phyloP scores from a whole-genome alignment of 441 rosid species.

The Gossypium gossypioides region DNA sequence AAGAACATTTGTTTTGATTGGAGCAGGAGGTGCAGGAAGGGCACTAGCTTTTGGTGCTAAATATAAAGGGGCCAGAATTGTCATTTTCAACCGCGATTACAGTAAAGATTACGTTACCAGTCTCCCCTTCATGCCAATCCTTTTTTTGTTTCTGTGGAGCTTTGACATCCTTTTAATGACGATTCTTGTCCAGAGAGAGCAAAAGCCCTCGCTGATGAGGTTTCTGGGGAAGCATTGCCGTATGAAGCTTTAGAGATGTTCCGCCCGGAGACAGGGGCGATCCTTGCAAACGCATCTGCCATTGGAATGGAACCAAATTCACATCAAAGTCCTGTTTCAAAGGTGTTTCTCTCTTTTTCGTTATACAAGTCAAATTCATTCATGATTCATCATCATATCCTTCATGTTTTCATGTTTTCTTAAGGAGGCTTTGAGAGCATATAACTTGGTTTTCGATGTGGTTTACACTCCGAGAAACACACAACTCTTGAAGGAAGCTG shows the following conservation, averaged over 20 bases:
- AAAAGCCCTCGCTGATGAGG: background rate
- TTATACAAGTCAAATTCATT: background rate
- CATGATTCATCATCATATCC: background rate
- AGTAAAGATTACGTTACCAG: background rate
- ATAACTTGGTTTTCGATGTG: background rate
- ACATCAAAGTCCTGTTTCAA: background rate
- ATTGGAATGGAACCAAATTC: background rate
- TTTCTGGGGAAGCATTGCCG: background rate
- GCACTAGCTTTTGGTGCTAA: background rate
- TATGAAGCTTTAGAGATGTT: background rate
- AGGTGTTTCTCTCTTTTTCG: background rate
- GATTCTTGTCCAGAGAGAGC: background rate
- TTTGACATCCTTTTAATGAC: background rate
- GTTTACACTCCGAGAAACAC: background rate
- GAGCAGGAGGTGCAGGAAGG: constrained; percentile 4
- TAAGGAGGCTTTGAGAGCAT: background rate
- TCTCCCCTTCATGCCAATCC: background rate
- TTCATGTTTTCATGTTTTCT: background rate
- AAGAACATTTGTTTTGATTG: background rate
- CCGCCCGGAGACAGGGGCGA: background rate
- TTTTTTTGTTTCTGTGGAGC: background rate
- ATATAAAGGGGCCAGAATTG: background rate
- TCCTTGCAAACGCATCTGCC: background rate
- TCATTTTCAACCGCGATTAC: background rate
- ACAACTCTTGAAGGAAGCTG: background rate